A percentile compares a stretch with the other conserved stretches of the same genome.
Evolutionary conservation across 2,329 filamentous ascomycete genomes (phyloP).

Genomic region (Beauveria rudraprayagi): DNA sequence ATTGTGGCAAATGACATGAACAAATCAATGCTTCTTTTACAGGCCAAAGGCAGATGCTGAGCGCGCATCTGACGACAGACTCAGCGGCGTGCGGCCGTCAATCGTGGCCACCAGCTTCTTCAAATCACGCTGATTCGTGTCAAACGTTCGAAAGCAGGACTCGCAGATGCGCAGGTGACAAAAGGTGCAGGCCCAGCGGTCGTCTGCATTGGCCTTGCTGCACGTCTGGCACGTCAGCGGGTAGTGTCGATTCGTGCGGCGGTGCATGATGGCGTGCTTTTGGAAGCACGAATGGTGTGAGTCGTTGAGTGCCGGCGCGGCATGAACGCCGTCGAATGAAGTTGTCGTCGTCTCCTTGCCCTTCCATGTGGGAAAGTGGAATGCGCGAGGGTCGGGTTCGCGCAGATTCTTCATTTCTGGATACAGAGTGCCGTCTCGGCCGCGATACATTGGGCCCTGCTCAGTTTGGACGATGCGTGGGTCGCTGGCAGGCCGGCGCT

Average conservation of each 20-base stretch:
- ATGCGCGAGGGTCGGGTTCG: slow-evolving; percentile 27
- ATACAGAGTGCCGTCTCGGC: slow-evolving; percentile 33
- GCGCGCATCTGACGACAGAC: not conserved
- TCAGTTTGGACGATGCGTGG: slow-evolving; percentile 25
- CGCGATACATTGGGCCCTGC: slow-evolving; percentile 27
- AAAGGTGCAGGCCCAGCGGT: slow-evolving; percentile 40
- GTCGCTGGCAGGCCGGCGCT: slow-evolving; percentile 20
- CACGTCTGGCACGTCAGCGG: slow-evolving; percentile 48
- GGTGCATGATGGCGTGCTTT: slow-evolving; percentile 39
- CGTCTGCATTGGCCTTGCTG: slow-evolving; percentile 34
- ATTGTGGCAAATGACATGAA: no score
- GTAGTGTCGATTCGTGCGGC: slow-evolving; percentile 40
- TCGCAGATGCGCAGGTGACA: slow-evolving; percentile 46
- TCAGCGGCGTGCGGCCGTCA: not conserved
- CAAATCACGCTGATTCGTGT: slow-evolving; percentile 35
- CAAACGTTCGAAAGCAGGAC: slow-evolving; percentile 35
- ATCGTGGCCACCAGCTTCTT: slow-evolving; percentile 30
- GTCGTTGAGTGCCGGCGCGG: slow-evolving; percentile 35
- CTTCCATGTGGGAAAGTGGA: slow-evolving; percentile 30
- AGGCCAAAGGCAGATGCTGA: slow-evolving; percentile 3
- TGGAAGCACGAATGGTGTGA: slow-evolving; percentile 40
- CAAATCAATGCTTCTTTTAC: not conserved
- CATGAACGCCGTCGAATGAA: slow-evolving; percentile 29
- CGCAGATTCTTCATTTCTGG: slow-evolving; percentile 30
- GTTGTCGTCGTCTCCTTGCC: slow-evolving; percentile 16